phyloP scores from a whole-genome alignment of 1,284 basidiomycete genomes.

The Ceratobasidium sp. region DNA sequence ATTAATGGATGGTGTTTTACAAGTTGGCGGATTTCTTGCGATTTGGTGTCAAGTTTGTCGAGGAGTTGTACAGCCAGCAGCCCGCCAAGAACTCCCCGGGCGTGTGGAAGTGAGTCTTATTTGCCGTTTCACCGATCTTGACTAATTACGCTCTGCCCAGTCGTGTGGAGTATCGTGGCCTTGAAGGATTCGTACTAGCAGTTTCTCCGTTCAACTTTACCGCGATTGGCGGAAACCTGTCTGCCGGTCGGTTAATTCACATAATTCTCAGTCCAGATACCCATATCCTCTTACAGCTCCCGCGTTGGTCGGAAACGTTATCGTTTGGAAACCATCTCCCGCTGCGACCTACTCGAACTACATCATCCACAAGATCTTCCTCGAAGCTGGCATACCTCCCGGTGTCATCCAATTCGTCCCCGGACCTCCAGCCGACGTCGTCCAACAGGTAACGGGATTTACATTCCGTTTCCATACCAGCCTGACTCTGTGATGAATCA shows the following conservation, averaged over 20 bases:
- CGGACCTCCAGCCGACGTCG: constrained; percentile 82
- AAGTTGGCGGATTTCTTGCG: constrained; percentile 94
- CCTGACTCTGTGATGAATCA: background rate
- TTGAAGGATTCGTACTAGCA: constrained; percentile 97
- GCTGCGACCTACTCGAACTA: constrained; percentile 96
- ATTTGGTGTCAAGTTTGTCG: constrained; percentile 96
- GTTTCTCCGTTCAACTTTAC: constrained; percentile 99
- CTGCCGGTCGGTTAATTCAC: constrained; percentile 64
- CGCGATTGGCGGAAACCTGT: constrained; percentile 94
- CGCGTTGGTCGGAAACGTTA: constrained; percentile 93
- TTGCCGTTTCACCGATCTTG: background rate
- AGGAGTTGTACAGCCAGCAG: constrained; percentile 93
- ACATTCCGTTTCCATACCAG: background rate
- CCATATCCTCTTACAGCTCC: constrained; percentile 66
- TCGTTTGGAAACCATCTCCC: constrained; percentile 98
- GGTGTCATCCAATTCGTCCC: constrained; percentile 98
- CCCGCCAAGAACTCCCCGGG: constrained; percentile 88
- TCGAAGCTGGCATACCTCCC: constrained; percentile 93
- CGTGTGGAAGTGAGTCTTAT: constrained; percentile 86
- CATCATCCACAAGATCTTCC: constrained; percentile 89
- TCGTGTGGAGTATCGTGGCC: constrained; percentile 93
- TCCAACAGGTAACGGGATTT: constrained; percentile 63
- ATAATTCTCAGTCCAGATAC: constrained; percentile 1
- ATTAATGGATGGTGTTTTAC: constrained; percentile 42
- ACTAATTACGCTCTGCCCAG: constrained; percentile 58